Percentiles rank a stretch among this genome's conserved stretches.
Evolutionary conservation across 768 basidiomycete genomes (phyloP).

Genomic region (Cantharellus cinnabarinus): DNA sequence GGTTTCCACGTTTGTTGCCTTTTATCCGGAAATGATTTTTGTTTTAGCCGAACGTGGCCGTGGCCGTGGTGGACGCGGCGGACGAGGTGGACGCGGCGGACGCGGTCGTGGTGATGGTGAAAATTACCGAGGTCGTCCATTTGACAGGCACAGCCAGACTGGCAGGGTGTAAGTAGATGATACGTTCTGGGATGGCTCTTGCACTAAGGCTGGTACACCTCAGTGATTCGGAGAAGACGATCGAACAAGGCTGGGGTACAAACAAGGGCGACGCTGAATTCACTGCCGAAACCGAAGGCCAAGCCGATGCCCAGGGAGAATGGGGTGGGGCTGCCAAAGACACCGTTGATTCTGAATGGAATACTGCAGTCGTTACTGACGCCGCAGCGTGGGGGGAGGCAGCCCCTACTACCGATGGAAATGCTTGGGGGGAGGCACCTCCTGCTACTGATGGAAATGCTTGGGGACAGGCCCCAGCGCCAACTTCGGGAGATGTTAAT

Average conservation of each 20-base stretch:
- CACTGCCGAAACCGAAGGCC: slow-evolving; percentile 58
- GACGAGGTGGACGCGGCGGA: slow-evolving; percentile 19
- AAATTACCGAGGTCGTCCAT: slow-evolving; percentile 41
- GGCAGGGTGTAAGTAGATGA: slow-evolving; percentile 29
- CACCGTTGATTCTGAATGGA: slow-evolving; percentile 2
- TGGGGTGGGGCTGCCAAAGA: neutral
- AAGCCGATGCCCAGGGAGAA: slow-evolving; percentile 31
- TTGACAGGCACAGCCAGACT: slow-evolving; percentile 73
- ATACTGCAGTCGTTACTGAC: slow-evolving; percentile 11
- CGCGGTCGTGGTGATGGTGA: slow-evolving; percentile 25
- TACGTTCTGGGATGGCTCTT: neutral
- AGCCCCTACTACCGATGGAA: slow-evolving; percentile 11
- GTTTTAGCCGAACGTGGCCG: slow-evolving; percentile 24
- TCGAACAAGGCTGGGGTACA: slow-evolving; percentile 89
- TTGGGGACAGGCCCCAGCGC: slow-evolving; percentile 10
- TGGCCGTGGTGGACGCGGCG: slow-evolving; percentile 20
- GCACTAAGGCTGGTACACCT: neutral
- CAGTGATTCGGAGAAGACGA: slow-evolving; percentile 88
- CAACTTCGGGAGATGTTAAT: slow-evolving; percentile 9
- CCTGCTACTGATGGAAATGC: neutral
- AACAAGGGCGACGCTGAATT: slow-evolving; percentile 74
- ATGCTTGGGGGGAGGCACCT: slow-evolving; percentile 3
- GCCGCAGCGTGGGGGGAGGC: slow-evolving; percentile 17
- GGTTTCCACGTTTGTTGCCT: neutral
- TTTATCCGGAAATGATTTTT: neutral